Evolutionary conservation across 371 early-diverging fungal species (phyloP).

Genomic region (Rhizomucor pusillus): DNA sequence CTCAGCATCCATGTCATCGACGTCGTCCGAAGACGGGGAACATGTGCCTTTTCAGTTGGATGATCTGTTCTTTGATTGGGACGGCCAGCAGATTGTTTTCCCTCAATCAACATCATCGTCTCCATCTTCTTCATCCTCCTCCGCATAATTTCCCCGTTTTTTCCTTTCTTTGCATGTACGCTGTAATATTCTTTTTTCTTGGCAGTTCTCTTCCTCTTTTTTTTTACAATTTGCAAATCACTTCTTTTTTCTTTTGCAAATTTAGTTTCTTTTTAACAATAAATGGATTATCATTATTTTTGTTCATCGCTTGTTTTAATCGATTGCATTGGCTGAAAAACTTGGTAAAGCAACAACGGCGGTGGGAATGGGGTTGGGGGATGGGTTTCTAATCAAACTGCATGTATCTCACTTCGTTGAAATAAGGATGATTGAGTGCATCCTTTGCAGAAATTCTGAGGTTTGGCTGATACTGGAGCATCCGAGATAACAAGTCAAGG

Average conservation of each 20-base stretch:
- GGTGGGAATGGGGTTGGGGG: neutral
- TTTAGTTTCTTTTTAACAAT: neutral
- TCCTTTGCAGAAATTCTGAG: constrained; percentile 83
- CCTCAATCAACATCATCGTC: neutral
- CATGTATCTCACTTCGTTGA: constrained; percentile 58
- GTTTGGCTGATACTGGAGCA: constrained; percentile 85
- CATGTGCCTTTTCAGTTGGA: constrained; percentile 1
- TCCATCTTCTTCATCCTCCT: neutral
- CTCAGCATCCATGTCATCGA: neutral
- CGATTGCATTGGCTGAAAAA: neutral
- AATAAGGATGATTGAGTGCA: constrained; percentile 81
- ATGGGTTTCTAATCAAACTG: constrained; percentile 17
- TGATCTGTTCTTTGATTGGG: constrained; percentile 18
- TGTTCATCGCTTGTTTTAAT: constrained; percentile 2
- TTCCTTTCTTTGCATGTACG: constrained; percentile 2
- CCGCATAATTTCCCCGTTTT: neutral
- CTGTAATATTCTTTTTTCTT: neutral
- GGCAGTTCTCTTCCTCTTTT: neutral
- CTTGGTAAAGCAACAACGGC: too few species aligned
- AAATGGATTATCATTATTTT: neutral
- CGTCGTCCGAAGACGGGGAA: constrained; percentile 9
- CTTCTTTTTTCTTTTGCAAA: neutral
- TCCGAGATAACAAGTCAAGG: constrained; percentile 71
- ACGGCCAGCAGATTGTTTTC: constrained; percentile 6
- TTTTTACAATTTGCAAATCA: neutral